A percentile compares a stretch with the other conserved stretches of the same genome.
phyloP scores from a whole-genome alignment of 768 basidiomycete species.

The Naganishia vaughanmartiniae region DNA sequence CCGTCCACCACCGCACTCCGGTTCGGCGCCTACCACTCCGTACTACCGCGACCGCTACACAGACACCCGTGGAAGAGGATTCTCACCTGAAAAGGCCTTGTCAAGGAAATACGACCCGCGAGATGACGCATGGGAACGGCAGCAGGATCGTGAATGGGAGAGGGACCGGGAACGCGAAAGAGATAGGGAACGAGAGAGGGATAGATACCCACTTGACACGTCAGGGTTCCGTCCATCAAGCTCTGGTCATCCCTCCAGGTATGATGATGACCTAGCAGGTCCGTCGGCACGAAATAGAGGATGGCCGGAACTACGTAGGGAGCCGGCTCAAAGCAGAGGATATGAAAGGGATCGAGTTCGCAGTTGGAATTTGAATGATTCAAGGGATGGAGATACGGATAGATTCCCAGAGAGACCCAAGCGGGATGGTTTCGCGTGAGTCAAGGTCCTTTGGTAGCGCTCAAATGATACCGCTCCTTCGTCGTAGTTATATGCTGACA shows the following conservation, averaged over 20 bases:
- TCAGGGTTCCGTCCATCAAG: slow-evolving; percentile 7
- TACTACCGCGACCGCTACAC: slow-evolving; percentile 16
- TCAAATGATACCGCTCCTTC: not conserved
- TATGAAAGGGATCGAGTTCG: not conserved
- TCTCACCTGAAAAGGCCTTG: not conserved
- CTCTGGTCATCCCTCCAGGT: slow-evolving; percentile 1
- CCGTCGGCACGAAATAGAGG: not conserved
- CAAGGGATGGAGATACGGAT: not conserved
- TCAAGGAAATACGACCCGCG: not conserved
- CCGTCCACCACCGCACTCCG: not conserved
- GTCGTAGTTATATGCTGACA: not conserved
- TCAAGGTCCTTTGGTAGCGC: not conserved
- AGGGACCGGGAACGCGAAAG: slow-evolving; percentile 13
- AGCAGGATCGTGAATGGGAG: slow-evolving; percentile 8
- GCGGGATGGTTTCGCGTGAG: not conserved
- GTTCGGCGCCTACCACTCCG: slow-evolving; percentile 14
- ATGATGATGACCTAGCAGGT: slow-evolving; percentile 1
- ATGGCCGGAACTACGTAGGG: not conserved
- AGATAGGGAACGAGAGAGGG: slow-evolving; percentile 5
- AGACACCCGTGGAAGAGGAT: not conserved
- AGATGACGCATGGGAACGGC: not conserved
- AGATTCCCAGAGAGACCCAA: not conserved
- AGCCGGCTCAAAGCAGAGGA: not conserved
- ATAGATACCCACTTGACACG: slow-evolving; percentile 9
- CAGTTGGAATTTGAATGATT: slow-evolving; percentile 2